Percentiles rank a stretch among this genome's conserved stretches.
These are phyloP conservation scores for Rhizopogon sp. DNA, from an alignment of 768 basidiomycete species.

Conservation along the genomic window DNA sequence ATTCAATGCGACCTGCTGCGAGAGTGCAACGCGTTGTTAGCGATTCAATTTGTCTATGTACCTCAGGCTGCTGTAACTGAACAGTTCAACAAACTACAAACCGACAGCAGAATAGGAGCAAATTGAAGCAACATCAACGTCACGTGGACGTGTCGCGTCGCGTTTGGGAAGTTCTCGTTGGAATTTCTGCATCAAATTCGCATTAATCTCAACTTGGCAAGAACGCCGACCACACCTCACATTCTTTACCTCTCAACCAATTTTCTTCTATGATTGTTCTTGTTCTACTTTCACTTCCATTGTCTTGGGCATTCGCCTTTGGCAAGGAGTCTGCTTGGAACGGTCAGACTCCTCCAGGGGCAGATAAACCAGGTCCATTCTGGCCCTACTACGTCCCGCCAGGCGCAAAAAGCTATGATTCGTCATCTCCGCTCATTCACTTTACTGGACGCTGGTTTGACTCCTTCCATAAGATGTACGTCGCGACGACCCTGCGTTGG, in stretches of 20 bases:
- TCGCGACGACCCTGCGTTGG: conserved; percentile 45
- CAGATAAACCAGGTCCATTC: conserved; percentile 43
- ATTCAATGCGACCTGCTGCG: conserved; percentile 63
- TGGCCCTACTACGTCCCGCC: conserved; percentile 71
- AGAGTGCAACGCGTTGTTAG: conserved; percentile 24
- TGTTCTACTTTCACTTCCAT: conserved; percentile 5
- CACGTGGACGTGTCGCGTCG: conserved; percentile 20
- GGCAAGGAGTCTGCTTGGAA: conserved; percentile 59
- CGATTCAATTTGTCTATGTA: too few relatives aligned
- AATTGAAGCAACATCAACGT: conserved; percentile 1
- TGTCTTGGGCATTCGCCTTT: conserved; percentile 3
- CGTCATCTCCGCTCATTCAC: conserved; percentile 59
- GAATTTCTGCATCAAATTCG: too few relatives aligned
- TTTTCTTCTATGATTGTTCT: neutral
- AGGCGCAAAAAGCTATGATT: conserved; percentile 67
- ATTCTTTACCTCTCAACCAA: neutral
- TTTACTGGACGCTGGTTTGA: conserved; percentile 60
- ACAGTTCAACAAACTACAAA: too few relatives aligned
- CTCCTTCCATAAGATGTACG: conserved; percentile 45
- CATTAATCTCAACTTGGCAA: neutral
- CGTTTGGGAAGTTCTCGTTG: neutral
- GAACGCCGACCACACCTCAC: neutral
- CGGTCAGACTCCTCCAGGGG: conserved; percentile 48
- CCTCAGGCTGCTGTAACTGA: too few relatives aligned
- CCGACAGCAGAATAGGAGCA: too few relatives aligned